Evolutionary conservation across 495 filamentous ascomycete genomes (phyloP), one percentile per base, ranked within the genome.

Genomic region (Astrocystis sublimbata): DNA sequence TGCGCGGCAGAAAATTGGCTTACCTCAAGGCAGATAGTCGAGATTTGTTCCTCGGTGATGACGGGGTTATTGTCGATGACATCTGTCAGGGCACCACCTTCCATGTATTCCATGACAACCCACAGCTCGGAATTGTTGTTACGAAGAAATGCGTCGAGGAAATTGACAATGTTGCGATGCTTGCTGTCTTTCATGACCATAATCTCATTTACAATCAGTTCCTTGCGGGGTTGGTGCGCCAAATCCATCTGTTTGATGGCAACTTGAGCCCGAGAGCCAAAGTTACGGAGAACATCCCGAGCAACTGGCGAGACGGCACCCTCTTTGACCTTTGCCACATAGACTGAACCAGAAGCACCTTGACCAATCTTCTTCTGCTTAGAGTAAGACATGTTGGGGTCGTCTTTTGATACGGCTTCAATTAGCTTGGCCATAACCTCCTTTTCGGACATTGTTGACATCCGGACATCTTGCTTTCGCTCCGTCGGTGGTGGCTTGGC

Each of bases 41-140:
- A 92, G 69, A 98, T 98, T 72, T 98, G 94, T 71, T 96, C 90
- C 75, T 98, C 94, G 26, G 88, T 88, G 68, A 98, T 96, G 53
- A 84, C 79, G 10, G 84, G 84, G 75, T 98, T 98, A 75, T 97
- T 97, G 71, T 97, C 96, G 76, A 98, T 98, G 54, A 98, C 92
- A 82, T 98, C 96, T 0, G 96, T 98, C 71, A 98, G 78, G 49
- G 94, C 92, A 73, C 94, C 94, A 62, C 94, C 94, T 75, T 98
- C 94, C 96, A 98, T 98, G 69, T 94, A 98, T 76, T 98, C 94
- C 96, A 98, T 97, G 33, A 98, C 94, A 21, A 98, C 92, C 94
- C 94, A 98, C 28, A 98, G 83, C 72, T 98, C 96, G 62, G 88
- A 85, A 73, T 89, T 92, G 68, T 91, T 90, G 68, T 96, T 94